Base-by-base conservation (phyloP, 768 basidiomycete species). In the Candolleomyces eurysporus region DNA sequence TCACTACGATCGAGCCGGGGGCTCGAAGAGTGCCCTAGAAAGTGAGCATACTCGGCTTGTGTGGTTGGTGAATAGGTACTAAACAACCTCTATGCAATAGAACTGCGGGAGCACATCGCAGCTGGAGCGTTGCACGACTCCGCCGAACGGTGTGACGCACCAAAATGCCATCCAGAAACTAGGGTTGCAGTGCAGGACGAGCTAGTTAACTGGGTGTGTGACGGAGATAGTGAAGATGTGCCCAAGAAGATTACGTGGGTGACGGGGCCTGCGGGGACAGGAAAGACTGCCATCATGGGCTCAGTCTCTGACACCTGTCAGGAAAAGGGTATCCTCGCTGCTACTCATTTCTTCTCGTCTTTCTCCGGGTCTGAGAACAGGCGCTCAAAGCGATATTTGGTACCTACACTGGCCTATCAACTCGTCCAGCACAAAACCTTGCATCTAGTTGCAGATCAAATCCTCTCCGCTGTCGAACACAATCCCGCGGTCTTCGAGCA, bases 321-420 rank as follows among this genome's bases (percentile, higher is more conserved):
- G 22, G 45, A 30, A 26, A 45, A 54, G 26, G 50, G 53, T 26
- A 39, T 19, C 5, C 53, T 63, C 4, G 51, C 46, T 16, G 62
- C 51, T 14, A 59, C 52, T 31, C 59, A 54, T 31, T 59, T 63
- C 52, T 63, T 63, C 45, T 63, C 51, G 21, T 8, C 51, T 2
- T 52, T 32, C 19, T 52, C 51, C 13, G 51, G 8, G 11, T 52
- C 51, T 3, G 51, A 2, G 31, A 49, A 49, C 5, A 49, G 48
- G 48, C 51, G 51, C 11, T n/a, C 31, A 19, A 52, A 52, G 51
- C 21, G 30, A 32, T 32, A 30, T 30, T 31, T 52, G 2, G 31
- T 52, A 2, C 22, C 51, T 3, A 52, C 51, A 9, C 31, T 52
- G 30, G 51, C 31, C 2, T 52, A 30, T 22, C 51, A 52, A 26